These are phyloP conservation scores for Suhomyces emberorum DNA, from an alignment of 805 yeast species.

Conservation along the genomic window DNA sequence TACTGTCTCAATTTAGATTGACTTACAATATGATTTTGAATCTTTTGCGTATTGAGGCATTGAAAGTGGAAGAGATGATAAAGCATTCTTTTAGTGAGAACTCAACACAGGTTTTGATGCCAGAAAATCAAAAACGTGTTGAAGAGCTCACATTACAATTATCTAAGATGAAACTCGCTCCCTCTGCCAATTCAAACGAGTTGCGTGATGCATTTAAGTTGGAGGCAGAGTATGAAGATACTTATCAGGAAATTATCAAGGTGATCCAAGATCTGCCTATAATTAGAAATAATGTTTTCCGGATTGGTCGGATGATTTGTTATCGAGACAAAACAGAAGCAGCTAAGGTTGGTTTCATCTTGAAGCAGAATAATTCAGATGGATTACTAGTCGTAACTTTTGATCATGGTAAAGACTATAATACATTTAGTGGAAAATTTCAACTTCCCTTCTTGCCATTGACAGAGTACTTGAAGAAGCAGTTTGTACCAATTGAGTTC, in stretches of 20 bases:
- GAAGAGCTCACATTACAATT: constrained; percentile 50
- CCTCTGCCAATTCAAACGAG: constrained; percentile 39
- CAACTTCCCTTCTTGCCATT: constrained; percentile 39
- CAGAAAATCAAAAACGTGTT: constrained; percentile 75
- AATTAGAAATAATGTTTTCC: constrained; percentile 44
- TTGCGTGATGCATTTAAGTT: constrained; percentile 45
- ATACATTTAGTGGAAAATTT: constrained; percentile 17
- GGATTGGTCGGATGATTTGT: constrained; percentile 55
- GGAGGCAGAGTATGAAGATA: constrained; percentile 43
- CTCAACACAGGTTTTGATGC: constrained; percentile 75
- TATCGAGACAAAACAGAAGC: constrained; percentile 48
- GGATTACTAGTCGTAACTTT: constrained; percentile 42
- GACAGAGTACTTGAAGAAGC: constrained; percentile 28
- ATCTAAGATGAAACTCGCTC: constrained; percentile 28
- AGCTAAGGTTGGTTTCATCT: constrained; percentile 52
- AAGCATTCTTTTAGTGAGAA: constrained; percentile 94
- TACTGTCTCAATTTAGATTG: constrained; percentile 87
- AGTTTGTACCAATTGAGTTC: constrained; percentile 35
- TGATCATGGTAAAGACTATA: constrained; percentile 38
- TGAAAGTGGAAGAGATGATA: constrained; percentile 97
- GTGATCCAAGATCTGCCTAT: constrained; percentile 47
- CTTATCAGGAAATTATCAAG: constrained; percentile 44
- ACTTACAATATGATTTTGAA: constrained; percentile 96
- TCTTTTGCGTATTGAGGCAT: constrained; percentile 85
- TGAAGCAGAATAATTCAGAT: constrained; percentile 37